A percentile compares a stretch with the other conserved stretches of the same genome.
These are phyloP conservation scores for Cutaneotrichosporon cavernicola DNA, from an alignment of 1,284 basidiomycete genomes.

Conservation along the genomic window DNA sequence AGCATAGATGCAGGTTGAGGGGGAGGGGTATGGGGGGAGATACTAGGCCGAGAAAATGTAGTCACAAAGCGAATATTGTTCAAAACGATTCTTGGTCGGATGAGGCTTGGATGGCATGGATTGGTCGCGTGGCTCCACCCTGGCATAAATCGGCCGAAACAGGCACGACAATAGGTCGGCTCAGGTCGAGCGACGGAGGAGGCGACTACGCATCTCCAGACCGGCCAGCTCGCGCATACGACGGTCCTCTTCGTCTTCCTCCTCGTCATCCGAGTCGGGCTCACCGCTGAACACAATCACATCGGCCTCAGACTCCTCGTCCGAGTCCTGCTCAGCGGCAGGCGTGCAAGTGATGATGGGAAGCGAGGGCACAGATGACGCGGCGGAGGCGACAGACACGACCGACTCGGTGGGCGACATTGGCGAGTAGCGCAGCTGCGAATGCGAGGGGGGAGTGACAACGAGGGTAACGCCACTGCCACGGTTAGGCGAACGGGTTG, in stretches of 20 bases:
- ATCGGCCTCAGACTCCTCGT: constrained; percentile 38
- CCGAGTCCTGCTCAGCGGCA: constrained; percentile 46
- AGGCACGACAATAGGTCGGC: not conserved
- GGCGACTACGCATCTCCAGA: constrained; percentile 19
- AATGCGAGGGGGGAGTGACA: constrained; percentile 15
- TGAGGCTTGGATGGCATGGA: not conserved
- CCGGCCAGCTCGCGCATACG: constrained; percentile 40
- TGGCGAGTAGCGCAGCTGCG: constrained; percentile 20
- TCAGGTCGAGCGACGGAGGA: constrained; percentile 4
- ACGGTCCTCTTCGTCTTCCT: constrained; percentile 35
- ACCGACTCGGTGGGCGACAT: constrained; percentile 33
- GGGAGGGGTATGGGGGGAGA: not conserved
- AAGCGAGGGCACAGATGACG: constrained; percentile 36
- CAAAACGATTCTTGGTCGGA: not conserved
- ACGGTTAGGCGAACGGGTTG: not conserved
- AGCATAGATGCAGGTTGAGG: not conserved
- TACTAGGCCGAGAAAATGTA: not conserved
- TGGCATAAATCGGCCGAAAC: constrained; percentile 1
- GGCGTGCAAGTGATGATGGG: constrained; percentile 52
- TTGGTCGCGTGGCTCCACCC: not conserved
- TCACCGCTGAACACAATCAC: constrained; percentile 29
- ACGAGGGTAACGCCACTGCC: constrained; percentile 2
- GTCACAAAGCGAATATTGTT: not conserved
- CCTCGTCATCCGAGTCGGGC: constrained; percentile 19
- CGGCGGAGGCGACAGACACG: constrained; percentile 27